Evolutionary conservation across 1,284 basidiomycete genomes (phyloP), one percentile per base, ranked within the genome.

Genomic region (Cerioporus squamosus): DNA sequence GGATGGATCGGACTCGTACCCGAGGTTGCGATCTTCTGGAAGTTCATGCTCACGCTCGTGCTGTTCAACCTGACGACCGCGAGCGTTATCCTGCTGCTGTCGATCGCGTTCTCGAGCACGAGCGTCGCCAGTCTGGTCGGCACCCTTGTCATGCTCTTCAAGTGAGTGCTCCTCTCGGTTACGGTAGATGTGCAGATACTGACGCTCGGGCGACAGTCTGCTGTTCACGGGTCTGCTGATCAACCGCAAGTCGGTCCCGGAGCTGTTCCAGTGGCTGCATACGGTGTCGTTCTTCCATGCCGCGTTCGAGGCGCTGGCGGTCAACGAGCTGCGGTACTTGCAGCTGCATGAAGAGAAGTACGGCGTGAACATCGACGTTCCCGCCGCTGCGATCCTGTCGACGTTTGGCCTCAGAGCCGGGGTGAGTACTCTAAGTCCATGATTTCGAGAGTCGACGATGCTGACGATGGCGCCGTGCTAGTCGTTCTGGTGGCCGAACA

Each of bases 261-360:
- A 80, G 0, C 81, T 79, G 39, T 79, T 97, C 48, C 86, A 85
- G 57, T 97, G 94, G 93, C 78, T 98, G 62, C 91, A 94, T 70
- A 94, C 91, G 1, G 71, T 94, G 14, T 97, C 94, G 3, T 98
- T 98, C 83, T 98, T 97, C 88, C 97, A 98, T 76, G 96, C 97
- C n/a, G 97, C 93, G 0, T 98, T 95, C 70, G 97, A 99, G 76
- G 95, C 93, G 1, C 82, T 99, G 26, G 88, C 95, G 23, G 95
- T 98, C 59, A 98, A 98, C 72, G 96, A 99, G 75, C 79, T 99
- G 52, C 81, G 95, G 47, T 97, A 96, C 74, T 78, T 98, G n/a
- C 91, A 94, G 68, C 79, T 98, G 51, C 94, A 93, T 93, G 98
- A 74, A 83, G 87, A 68, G 91, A 93, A 81, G 92, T 93, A 66